Conservation (phyloP, 495 filamentous ascomycete species). For the Neurospora sublineolata region DNA sequence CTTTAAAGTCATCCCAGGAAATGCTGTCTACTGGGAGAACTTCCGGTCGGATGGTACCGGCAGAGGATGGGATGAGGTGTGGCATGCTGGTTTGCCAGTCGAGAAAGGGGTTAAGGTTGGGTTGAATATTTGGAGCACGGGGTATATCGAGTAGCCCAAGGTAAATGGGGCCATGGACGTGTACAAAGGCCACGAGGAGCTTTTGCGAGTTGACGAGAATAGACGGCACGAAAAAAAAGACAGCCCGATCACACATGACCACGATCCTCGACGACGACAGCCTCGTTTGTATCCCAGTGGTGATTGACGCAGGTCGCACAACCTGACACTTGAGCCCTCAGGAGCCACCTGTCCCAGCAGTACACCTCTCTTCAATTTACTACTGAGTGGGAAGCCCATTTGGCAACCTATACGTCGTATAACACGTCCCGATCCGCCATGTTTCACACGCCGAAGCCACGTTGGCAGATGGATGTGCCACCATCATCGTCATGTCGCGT, state of each 20-base stretch:
- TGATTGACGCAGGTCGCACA: not conserved
- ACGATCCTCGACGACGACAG: not conserved
- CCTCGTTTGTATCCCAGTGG: not conserved
- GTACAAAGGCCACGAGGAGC: not conserved
- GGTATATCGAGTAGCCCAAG: slow-evolving; percentile 10
- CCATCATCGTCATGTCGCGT: not conserved
- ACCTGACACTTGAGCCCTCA: not conserved
- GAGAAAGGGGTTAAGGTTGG: slow-evolving; percentile 32
- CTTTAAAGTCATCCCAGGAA: slow-evolving; percentile 32
- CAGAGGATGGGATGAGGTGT: slow-evolving; percentile 34
- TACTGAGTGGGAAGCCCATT: not conserved
- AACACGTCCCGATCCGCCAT: not conserved
- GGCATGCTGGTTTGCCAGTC: slow-evolving; percentile 38
- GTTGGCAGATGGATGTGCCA: not conserved
- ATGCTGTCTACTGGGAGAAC: slow-evolving; percentile 41
- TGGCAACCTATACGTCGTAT: not conserved
- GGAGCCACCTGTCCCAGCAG: not conserved
- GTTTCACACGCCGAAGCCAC: not conserved
- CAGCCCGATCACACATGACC: not conserved
- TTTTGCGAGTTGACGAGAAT: not conserved
- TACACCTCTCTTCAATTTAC: not conserved
- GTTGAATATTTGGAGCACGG: slow-evolving; percentile 39
- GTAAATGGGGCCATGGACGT: not conserved
- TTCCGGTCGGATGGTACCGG: slow-evolving; percentile 34
- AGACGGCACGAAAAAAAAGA: not conserved